These are phyloP conservation scores for Lavandula angustifolia DNA, from an alignment of 257 asterid species.

Conservation along the genomic window DNA sequence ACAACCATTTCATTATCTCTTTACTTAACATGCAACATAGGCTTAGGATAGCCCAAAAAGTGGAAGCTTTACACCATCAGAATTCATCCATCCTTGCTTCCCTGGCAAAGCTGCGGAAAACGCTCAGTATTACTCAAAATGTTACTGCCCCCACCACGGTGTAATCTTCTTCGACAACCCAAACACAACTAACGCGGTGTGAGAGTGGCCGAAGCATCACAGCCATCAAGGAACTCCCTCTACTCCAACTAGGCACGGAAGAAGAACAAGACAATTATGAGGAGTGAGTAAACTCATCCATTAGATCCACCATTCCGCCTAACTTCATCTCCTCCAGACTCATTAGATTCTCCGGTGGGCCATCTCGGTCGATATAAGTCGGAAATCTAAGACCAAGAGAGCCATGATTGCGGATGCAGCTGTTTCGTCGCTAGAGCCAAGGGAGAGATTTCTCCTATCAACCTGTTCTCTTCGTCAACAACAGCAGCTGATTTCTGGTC, in stretches of 20 bases:
- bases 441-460: too few relatives aligned
- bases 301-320: conserved; percentile 50
- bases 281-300: conserved; percentile 49
- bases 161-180: conserved; percentile 73
- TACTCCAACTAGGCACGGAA: too few relatives aligned
- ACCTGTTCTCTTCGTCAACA: too few relatives aligned
- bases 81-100: conserved; percentile 31
- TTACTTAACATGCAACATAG: background rate
- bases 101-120: conserved; percentile 42
- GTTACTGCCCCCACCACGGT: conserved; percentile 67
- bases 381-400: too few relatives aligned
- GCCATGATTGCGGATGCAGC: too few relatives aligned
- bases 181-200: conserved; percentile 61
- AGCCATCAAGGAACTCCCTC: conserved; percentile 71
- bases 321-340: conserved; percentile 55
- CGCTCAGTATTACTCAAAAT: conserved; percentile 58
- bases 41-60: background rate
- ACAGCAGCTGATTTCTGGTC: too few relatives aligned
- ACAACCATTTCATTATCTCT: too few relatives aligned
- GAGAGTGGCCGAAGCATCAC: conserved; percentile 82
- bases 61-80: background rate
- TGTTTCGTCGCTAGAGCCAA: too few relatives aligned
- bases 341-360: conserved; percentile 70
- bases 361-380: background rate
- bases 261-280: conserved; percentile 39